phyloP scores from a whole-genome alignment of 73 alveolate species.

The Blepharisma stoltei region DNA sequence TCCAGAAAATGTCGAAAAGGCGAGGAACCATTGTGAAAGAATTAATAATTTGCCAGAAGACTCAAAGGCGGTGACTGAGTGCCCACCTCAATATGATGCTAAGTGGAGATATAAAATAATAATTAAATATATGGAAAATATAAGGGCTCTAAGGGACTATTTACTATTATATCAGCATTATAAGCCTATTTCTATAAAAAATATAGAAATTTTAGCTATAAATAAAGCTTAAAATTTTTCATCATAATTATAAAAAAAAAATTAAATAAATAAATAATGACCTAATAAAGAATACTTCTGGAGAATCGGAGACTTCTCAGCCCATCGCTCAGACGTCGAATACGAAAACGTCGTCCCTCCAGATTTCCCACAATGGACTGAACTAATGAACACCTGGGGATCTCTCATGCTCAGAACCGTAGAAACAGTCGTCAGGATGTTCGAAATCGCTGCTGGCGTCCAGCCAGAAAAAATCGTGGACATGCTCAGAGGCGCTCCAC shows the following conservation, averaged over 20 bases:
- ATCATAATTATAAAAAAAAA: too few species aligned
- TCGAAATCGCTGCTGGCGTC: slow-evolving; percentile 80
- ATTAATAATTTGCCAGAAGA: slow-evolving; percentile 51
- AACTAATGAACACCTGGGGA: slow-evolving; percentile 85
- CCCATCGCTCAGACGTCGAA: slow-evolving; percentile 32
- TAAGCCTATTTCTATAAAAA: too few species aligned
- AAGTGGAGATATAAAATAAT: too few species aligned
- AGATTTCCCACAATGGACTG: slow-evolving; percentile 73
- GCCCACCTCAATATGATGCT: slow-evolving; percentile 89
- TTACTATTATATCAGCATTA: too few species aligned
- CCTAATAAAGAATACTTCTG: too few species aligned
- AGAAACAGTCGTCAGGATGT: slow-evolving; percentile 88
- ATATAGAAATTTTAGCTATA: too few species aligned
- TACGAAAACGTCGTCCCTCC: slow-evolving; percentile 65
- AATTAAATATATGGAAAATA: too few species aligned
- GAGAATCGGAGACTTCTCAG: slow-evolving; percentile 67
- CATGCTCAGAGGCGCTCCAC: slow-evolving; percentile 81
- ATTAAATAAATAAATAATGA: too few species aligned
- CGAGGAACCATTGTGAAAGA: slow-evolving; percentile 71
- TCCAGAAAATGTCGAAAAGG: slow-evolving; percentile 81
- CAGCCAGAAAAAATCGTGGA: slow-evolving; percentile 64
- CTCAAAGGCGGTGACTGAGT: slow-evolving; percentile 74
- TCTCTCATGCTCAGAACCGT: slow-evolving; percentile 73
- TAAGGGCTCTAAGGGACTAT: too few species aligned
- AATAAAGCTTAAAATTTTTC: too few species aligned